Evolutionary conservation across 768 basidiomycete genomes (phyloP).

Genomic region (Gyrodon lividus): DNA sequence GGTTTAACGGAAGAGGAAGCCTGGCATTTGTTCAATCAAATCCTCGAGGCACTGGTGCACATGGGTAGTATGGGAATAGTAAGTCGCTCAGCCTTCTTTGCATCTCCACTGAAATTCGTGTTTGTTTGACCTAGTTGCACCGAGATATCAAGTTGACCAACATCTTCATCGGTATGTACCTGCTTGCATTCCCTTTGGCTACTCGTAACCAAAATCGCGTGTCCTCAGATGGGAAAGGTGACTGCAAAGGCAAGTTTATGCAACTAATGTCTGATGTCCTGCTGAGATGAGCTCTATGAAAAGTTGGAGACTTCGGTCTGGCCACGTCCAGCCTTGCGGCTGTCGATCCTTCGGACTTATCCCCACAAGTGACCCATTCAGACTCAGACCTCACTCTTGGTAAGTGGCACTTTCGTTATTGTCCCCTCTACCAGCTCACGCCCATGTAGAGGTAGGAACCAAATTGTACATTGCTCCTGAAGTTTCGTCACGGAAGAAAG

Average conservation of each 20-base stretch:
- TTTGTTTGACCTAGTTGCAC: slow-evolving; percentile 49
- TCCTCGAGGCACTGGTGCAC: slow-evolving; percentile 85
- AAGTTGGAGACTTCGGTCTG: slow-evolving; percentile 91
- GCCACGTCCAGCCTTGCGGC: slow-evolving; percentile 81
- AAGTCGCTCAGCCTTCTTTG: slow-evolving; percentile 26
- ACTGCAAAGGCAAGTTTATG: slow-evolving; percentile 63
- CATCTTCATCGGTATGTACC: slow-evolving; percentile 81
- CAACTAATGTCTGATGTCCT: not conserved
- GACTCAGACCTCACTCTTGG: slow-evolving; percentile 79
- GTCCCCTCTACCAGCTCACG: not conserved
- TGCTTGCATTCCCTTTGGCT: not conserved
- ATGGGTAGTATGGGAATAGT: slow-evolving; percentile 89
- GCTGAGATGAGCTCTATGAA: not conserved
- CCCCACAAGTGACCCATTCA: slow-evolving; percentile 40
- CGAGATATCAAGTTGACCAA: slow-evolving; percentile 92
- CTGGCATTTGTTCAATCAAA: slow-evolving; percentile 88
- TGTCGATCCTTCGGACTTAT: slow-evolving; percentile 70
- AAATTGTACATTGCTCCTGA: slow-evolving; percentile 92
- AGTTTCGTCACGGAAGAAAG: slow-evolving; percentile 60
- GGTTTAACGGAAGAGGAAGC: slow-evolving; percentile 81
- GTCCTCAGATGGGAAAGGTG: slow-evolving; percentile 68
- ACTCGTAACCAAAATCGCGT: not conserved
- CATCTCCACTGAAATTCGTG: not conserved
- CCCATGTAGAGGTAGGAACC: slow-evolving; percentile 78
- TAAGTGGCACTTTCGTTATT: slow-evolving; percentile 23